Base-by-base conservation (phyloP, 1,139 yeast genomes). In the Suhomyces ambrosiae region DNA sequence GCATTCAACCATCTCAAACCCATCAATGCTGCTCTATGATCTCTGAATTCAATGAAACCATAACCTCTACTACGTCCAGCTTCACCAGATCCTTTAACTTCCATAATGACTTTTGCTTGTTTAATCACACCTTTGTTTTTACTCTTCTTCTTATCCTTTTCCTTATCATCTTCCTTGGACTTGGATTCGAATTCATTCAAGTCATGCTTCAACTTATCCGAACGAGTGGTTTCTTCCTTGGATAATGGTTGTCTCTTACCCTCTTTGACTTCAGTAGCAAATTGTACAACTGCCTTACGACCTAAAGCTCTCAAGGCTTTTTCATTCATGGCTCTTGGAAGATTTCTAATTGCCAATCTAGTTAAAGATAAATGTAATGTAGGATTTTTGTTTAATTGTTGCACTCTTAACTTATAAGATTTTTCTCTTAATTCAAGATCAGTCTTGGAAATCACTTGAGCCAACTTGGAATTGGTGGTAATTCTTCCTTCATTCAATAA, bases 1-100 rank as follows among this genome's bases (percentile, higher is more conserved):
- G 96, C 96, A 65, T 92, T 92, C 60, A 92, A 75, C 96, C 97
- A 94, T 70, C 99, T 80, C 44, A 92, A 76, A 5, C 95, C 97
- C 97, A 90, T 90, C 47, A 92, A 74, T 1, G 99, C 98, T 45
- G 86, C 64, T 61, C 86, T 86, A 61, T 92, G 99, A 61, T 90
- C 96, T 64, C 92, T 80, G 62, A 76, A 89, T 64, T 94, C 98
- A 38, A 92, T 66, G 71, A 92, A 50, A 46, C 99, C 99, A 54
- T 90, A 92, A 44, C 99, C 98, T 69, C 97, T 82, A 59, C 94
- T 83, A 65, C 98, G 79, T 37, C 97, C 98, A 22, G 76, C 63
- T 27, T 85, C 87, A 19, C 95, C 95, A 10, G 94, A 74, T 2
- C 89, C 95, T 59, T 90, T 90, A 32, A 87, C 86, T 65, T 92